These are phyloP conservation scores for Xylaria longipes DNA, from an alignment of 495 filamentous ascomycete genomes.

Conservation along the genomic window DNA sequence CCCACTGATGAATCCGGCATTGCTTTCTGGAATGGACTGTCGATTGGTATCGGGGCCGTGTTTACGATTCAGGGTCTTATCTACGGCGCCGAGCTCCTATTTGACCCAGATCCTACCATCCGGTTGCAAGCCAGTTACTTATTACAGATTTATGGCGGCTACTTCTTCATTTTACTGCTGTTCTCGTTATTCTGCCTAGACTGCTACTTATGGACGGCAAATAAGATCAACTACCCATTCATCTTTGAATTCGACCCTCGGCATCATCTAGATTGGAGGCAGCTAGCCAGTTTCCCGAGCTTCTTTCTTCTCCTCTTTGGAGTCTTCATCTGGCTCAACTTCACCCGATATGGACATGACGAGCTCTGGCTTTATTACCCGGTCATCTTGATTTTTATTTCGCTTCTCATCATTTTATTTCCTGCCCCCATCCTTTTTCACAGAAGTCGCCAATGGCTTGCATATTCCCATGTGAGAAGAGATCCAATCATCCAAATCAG, in stretches of 20 bases:
- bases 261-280: constrained; percentile 85
- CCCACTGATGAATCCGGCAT: constrained; percentile 72
- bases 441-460: constrained; percentile 78
- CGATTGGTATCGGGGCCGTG: constrained; percentile 74
- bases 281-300: constrained; percentile 82
- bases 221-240: constrained; percentile 94
- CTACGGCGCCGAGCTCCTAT: constrained; percentile 62
- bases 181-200: constrained; percentile 78
- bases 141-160: constrained; percentile 84
- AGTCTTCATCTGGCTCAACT: constrained; percentile 86
- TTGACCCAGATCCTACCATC: constrained; percentile 55
- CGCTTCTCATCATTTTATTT: constrained; percentile 71
- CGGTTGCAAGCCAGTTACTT: constrained; percentile 71
- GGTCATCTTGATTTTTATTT: constrained; percentile 75
- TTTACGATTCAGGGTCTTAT: constrained; percentile 79
- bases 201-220: constrained; percentile 78
- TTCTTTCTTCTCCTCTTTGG: constrained; percentile 81
- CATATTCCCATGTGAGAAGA: constrained; percentile 77
- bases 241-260: constrained; percentile 94
- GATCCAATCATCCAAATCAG: not conserved
- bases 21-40: constrained; percentile 80
- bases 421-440: constrained; percentile 78
- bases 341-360: constrained; percentile 66
- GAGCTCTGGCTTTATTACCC: constrained; percentile 86
- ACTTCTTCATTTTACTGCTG: constrained; percentile 77